Conservation (phyloP, 805 yeast genomes). For the Hanseniaspora thailandica region DNA sequence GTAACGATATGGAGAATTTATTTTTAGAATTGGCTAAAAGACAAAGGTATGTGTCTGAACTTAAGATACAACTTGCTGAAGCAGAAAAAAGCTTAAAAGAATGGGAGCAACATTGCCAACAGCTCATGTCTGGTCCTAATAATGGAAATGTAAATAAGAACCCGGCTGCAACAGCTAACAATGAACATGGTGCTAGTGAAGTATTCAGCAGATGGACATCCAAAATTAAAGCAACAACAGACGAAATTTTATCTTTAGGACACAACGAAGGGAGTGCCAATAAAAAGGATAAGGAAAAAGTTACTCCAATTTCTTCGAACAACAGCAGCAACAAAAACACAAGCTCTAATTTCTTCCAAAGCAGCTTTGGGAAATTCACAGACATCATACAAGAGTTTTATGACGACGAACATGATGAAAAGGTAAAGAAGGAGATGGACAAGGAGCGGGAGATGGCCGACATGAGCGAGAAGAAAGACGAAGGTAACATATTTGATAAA, state of each 20-base stretch:
- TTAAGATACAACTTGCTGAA: background rate
- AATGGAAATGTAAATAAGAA: background rate
- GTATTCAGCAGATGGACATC: conserved; percentile 14
- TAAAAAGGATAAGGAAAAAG: background rate
- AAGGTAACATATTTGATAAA: conserved; percentile 8
- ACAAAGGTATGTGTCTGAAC: conserved; percentile 13
- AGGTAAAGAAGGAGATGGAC: background rate
- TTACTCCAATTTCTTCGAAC: background rate
- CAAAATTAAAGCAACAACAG: conserved; percentile 14
- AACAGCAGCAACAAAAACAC: background rate
- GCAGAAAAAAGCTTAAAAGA: conserved; percentile 14
- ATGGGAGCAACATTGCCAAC: conserved; percentile 11
- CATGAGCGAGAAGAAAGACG: background rate
- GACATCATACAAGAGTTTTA: conserved; percentile 30
- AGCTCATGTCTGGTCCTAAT: background rate
- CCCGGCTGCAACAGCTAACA: background rate
- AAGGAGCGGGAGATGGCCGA: background rate
- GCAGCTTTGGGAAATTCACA: conserved; percentile 9
- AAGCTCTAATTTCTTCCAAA: conserved; percentile 6
- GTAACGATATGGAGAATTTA: conserved; percentile 9
- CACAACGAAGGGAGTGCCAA: background rate
- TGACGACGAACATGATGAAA: conserved; percentile 29
- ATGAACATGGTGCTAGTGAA: conserved; percentile 4
- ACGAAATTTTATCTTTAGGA: conserved; percentile 9
- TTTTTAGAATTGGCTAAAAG: conserved; percentile 14